Evolutionary conservation across 306 rosid genomes (phyloP).

Genomic region (Psophocarpus tetragonolobus): DNA sequence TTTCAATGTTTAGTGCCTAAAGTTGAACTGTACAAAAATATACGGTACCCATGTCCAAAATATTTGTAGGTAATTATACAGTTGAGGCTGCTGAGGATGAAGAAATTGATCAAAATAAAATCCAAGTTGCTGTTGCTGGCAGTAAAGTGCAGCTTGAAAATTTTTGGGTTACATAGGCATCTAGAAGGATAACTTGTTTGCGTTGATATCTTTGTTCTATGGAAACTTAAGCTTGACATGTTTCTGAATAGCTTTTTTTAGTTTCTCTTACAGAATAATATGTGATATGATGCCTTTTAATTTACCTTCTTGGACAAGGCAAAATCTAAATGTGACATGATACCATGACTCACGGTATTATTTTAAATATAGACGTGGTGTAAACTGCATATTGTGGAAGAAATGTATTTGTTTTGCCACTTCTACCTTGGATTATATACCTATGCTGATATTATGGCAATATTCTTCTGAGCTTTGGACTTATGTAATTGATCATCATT

Average conservation of each 20-base stretch:
- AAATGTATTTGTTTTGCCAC: not conserved
- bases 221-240: constrained; percentile 23
- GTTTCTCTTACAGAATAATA: not conserved
- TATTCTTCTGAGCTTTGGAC: constrained; percentile 21
- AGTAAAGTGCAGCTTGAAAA: constrained; percentile 1
- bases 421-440: not conserved
- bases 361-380: not conserved
- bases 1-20: constrained; percentile 20
- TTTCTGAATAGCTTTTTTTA: not conserved
- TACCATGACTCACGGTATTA: not conserved
- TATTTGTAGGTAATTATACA: not conserved
- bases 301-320: not conserved
- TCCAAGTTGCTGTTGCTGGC: not conserved
- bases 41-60: not conserved
- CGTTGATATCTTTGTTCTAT: not conserved
- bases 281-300: not conserved
- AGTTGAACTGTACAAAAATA: no score
- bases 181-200: not conserved
- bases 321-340: constrained; percentile 20
- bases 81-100: not conserved
- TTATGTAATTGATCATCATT: not conserved
- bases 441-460: not conserved
- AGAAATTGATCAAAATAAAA: not conserved
- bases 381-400: not conserved
- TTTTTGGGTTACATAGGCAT: not conserved